Base-by-base conservation (phyloP, 2,329 filamentous ascomycete species). In the Clarireedia homoeocarpa region DNA sequence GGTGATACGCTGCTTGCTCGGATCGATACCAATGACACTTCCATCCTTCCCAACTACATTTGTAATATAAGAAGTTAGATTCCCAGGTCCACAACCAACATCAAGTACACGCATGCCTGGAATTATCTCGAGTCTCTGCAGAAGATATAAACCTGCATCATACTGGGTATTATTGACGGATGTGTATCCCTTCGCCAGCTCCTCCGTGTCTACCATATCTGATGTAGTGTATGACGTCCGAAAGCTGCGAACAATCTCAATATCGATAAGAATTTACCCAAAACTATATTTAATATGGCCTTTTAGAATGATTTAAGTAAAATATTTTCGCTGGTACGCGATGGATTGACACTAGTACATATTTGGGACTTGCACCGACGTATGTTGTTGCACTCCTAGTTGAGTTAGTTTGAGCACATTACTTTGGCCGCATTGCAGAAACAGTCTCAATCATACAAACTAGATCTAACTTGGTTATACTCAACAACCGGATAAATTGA, bases 1-100 rank as follows among this genome's bases (percentile, higher is more conserved):
- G 4, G 39, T 20, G 27, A 60, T 60, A 5, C 58, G 58, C 12
- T 56, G 50, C 26, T 24, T 39, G 20, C 53, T 58, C 2, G 58
- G 56, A 51, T 60, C 56, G 12, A 56, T 50, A 9, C 58, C 53
- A 15, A 58, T 34, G 3, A 58, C 46, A 39, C 6, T 51, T 38
- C 53, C 53, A 4, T 36, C 7, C 4, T 52, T 24, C 6, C 51
- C 44, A 15, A 58, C 27, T 1, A 56, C 34, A 6, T 48, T 27
- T 7, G 53, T 45, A 2, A 60, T 46, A 23, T 58, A 36, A 5
- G 62, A 24, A 5, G 67, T 69, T 34, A 71, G 60, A 30, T 70
- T 67, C 5, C 70, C 70, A 0, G 70, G 67, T 10, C 70, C 70
- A 58, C 68, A 71, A 17, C 70, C 70, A 30, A 70, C 64, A 46